Evolutionary conservation across 371 early-diverging fungal genomes (phyloP), one percentile per base, ranked within the genome.

Genomic region (Phascolomyces articulosus): DNA sequence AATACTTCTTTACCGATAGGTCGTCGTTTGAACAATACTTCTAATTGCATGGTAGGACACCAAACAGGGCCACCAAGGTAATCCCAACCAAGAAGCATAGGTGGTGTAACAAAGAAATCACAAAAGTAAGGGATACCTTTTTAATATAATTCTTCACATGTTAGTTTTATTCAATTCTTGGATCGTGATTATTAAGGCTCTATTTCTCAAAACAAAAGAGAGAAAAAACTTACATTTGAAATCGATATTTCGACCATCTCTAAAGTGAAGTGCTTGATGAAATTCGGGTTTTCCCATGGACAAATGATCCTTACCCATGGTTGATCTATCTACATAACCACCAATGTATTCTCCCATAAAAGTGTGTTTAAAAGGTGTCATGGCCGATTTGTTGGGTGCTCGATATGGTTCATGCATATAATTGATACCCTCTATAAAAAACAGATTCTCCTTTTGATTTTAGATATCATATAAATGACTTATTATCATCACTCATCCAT

Each of bases 1-100:
- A 72, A 20, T 4, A 83, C 57, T 34, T 73, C 65, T 38, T 60
- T 61, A 18, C 75, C 74, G 8, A 44, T 20, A 13, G 78, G 75
- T 23, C 66, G 67, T 23, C 67, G 41, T 61, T 83, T 83, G 67
- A 83, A 83, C 31, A 75, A 73, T 7, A 83, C 68, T 47, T 79
- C 78, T 13, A 83, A 28, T 48, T 79, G 78, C 80, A 83, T 78
- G 2, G 83, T 83, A 0, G 80, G 77, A 31, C 72, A 78, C 83
- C 83, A 83, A 3, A 74, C 63, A 2, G 63, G 63, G 3, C 44
- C 75, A 27, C 69, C 75, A 20, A 70, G 63, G 0, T 66, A 55
- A 1, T 57, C 54, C 21, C 61, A 58, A 29, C 80, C 83, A 20
- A 83, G 61, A 4, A 76, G 44, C 8, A 54, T 26, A 8, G 78